These are phyloP conservation scores for Cryphonectria naterciae DNA, from an alignment of 2,329 filamentous ascomycete species.

Conservation along the genomic window DNA sequence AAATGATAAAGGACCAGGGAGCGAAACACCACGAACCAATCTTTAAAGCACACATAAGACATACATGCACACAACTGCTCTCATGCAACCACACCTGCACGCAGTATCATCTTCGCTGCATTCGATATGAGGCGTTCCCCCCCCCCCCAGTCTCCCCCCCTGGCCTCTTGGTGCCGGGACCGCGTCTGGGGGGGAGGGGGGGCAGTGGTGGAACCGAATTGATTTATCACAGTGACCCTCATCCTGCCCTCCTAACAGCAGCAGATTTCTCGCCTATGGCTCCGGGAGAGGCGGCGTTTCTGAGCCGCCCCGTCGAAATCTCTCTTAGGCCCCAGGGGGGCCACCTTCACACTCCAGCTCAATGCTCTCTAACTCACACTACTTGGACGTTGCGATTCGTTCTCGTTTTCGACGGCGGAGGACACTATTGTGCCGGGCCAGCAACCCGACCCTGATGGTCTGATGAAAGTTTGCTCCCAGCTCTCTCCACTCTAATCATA, in stretches of 20 bases:
- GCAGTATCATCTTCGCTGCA: background rate
- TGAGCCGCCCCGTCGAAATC: constrained; percentile 4
- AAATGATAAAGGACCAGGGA: background rate
- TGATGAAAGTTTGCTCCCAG: constrained; percentile 1
- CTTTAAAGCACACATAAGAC: constrained; percentile 19
- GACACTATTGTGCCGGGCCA: constrained; percentile 22
- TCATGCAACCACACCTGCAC: constrained; percentile 6
- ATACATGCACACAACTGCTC: constrained; percentile 14
- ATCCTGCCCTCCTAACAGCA: background rate
- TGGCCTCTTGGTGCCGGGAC: constrained; percentile 10
- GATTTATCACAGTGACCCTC: constrained; percentile 17
- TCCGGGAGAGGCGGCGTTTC: background rate
- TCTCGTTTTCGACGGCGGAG: constrained; percentile 2
- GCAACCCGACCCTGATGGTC: constrained; percentile 17
- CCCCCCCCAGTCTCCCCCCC: background rate
- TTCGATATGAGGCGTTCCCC: background rate
- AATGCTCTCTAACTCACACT: background rate
- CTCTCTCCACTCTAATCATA: constrained; percentile 2
- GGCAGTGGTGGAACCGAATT: constrained; percentile 16
- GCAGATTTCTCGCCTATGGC: background rate
- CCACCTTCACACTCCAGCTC: constrained; percentile 11
- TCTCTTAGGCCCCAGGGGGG: background rate
- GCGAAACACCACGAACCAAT: constrained; percentile 19
- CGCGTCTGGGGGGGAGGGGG: constrained; percentile 15
- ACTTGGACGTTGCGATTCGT: constrained; percentile 12